phyloP scores from a whole-genome alignment of 768 basidiomycete species.

The Naganishia friedmannii region DNA sequence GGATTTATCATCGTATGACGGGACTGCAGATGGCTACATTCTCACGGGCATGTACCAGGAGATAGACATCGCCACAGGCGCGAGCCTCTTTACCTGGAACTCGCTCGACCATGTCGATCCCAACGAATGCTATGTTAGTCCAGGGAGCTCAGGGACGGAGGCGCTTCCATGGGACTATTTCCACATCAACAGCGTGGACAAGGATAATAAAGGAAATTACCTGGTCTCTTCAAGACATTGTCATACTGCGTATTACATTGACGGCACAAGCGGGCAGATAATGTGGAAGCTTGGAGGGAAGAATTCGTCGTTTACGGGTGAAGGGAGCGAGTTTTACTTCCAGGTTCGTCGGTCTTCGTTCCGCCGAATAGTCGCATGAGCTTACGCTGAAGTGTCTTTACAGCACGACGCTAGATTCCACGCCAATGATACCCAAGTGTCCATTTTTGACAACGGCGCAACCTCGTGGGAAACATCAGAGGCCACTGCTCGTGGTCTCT shows the following conservation, averaged over 20 bases:
- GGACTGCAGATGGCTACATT: slow-evolving; percentile 33
- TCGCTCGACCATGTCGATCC: slow-evolving; percentile 40
- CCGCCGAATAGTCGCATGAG: neutral
- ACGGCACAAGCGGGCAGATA: slow-evolving; percentile 34
- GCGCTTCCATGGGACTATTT: slow-evolving; percentile 35
- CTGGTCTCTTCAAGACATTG: slow-evolving; percentile 42
- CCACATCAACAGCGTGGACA: slow-evolving; percentile 46
- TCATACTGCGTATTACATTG: slow-evolving; percentile 41
- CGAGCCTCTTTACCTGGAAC: slow-evolving; percentile 42
- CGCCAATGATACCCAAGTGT: slow-evolving; percentile 31
- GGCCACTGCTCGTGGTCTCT: slow-evolving; percentile 36
- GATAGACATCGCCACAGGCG: slow-evolving; percentile 39
- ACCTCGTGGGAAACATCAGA: slow-evolving; percentile 34
- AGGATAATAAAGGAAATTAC: slow-evolving; percentile 40
- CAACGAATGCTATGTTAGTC: slow-evolving; percentile 34
- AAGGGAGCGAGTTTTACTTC: slow-evolving; percentile 35
- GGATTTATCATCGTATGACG: slow-evolving; percentile 34
- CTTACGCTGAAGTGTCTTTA: neutral
- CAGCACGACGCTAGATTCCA: slow-evolving; percentile 34
- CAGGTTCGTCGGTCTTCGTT: slow-evolving; percentile 23
- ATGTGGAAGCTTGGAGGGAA: slow-evolving; percentile 40
- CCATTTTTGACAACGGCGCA: slow-evolving; percentile 46
- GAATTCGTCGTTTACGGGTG: slow-evolving; percentile 37
- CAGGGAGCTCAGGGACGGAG: slow-evolving; percentile 32
- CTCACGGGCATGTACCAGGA: slow-evolving; percentile 37